These are phyloP conservation scores for Nematocida ausubeli DNA, from an alignment of 371 early-diverging fungal genomes.

Conservation along the genomic window DNA sequence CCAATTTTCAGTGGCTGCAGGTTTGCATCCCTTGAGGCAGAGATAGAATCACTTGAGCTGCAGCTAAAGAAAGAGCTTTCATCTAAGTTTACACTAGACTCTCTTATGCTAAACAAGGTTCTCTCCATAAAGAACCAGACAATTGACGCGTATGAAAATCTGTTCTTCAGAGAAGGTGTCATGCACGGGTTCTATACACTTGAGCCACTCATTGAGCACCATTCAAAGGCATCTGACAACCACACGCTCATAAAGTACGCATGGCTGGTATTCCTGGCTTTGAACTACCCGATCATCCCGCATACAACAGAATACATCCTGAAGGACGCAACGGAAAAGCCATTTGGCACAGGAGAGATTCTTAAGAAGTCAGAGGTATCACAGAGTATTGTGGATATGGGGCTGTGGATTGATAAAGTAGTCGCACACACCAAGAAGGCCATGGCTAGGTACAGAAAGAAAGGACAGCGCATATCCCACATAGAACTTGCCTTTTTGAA, in stretches of 20 bases:
- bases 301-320: conserved; percentile 39
- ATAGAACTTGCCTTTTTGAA: conserved; percentile 4
- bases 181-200: conserved; percentile 87
- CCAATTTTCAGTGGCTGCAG: not conserved
- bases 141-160: conserved; percentile 74
- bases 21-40: not conserved
- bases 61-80: conserved; percentile 6
- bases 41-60: conserved; percentile 1
- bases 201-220: conserved; percentile 77
- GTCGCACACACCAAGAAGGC: conserved; percentile 26
- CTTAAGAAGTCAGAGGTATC: conserved; percentile 1
- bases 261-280: conserved; percentile 4
- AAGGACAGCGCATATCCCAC: not conserved
- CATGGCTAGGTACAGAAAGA: conserved; percentile 12
- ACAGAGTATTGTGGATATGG: conserved; percentile 1
- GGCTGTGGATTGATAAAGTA: conserved; percentile 50
- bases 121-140: conserved; percentile 68
- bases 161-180: conserved; percentile 85
- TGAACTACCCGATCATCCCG: conserved; percentile 50
- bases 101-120: conserved; percentile 58
- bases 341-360: not conserved
- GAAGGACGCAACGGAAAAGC: not conserved
- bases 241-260: conserved; percentile 18
- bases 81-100: conserved; percentile 51
- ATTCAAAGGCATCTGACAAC: conserved; percentile 12